Percentiles rank a stretch among this genome's conserved stretches.
Conservation (phyloP, 2,329 filamentous ascomycete species). For the Alternaria sp. region DNA sequence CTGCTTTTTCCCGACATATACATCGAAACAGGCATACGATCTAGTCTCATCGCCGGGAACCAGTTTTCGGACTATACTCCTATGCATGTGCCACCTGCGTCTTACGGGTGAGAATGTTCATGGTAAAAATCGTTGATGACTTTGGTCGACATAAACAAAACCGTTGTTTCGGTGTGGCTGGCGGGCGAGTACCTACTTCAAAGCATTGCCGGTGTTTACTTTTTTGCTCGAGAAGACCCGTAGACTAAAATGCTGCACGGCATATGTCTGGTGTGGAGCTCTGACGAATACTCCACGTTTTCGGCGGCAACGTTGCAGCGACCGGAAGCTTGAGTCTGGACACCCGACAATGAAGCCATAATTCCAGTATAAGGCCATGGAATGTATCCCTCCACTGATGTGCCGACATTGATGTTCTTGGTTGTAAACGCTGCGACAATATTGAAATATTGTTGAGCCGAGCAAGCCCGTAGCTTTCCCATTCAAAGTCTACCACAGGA, state of each 20-base stretch:
- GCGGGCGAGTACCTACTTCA: constrained; percentile 3
- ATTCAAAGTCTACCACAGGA: background rate
- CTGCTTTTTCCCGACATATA: constrained; percentile 5
- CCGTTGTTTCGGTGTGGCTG: constrained; percentile 4
- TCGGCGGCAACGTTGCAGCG: background rate
- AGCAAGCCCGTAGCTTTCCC: background rate
- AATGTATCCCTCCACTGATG: background rate
- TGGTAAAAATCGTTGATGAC: background rate
- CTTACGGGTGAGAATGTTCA: background rate
- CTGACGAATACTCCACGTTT: background rate
- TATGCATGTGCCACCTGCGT: background rate
- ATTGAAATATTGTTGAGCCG: background rate
- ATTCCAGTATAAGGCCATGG: background rate
- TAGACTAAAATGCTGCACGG: background rate
- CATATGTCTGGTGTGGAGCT: background rate
- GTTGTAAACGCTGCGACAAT: background rate
- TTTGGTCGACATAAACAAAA: constrained; percentile 5
- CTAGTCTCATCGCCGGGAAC: background rate
- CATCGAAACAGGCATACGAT: background rate
- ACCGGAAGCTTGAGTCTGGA: background rate
- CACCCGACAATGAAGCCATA: background rate
- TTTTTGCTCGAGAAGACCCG: constrained; percentile 2
- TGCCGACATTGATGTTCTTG: background rate
- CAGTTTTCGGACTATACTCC: background rate
- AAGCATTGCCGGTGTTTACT: background rate